Percentiles rank a stretch among this genome's conserved stretches.
These are phyloP conservation scores for Leccinum olivaceopallidum DNA, from an alignment of 768 basidiomycete genomes.

Conservation along the genomic window DNA sequence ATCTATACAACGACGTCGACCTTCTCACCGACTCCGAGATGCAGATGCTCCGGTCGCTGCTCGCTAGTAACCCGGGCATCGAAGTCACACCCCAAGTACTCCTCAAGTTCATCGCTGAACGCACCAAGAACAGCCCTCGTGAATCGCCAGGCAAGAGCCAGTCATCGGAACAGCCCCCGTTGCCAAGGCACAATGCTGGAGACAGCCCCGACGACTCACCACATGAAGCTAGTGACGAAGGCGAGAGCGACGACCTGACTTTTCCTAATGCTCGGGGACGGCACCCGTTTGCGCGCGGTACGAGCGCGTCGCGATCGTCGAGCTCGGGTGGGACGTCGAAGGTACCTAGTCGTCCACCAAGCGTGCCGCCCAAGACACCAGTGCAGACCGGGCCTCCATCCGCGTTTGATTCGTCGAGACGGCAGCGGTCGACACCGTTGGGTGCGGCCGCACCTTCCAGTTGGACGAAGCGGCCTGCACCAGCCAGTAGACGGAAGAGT, in stretches of 20 bases:
- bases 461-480: constrained; percentile 69
- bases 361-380: constrained; percentile 57
- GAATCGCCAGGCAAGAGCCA: constrained; percentile 27
- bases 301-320: constrained; percentile 49
- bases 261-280: constrained; percentile 43
- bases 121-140: constrained; percentile 43
- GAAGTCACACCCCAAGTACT: constrained; percentile 69
- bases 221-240: constrained; percentile 37
- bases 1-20: constrained; percentile 57
- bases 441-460: constrained; percentile 64
- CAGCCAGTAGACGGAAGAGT: constrained; percentile 69
- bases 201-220: constrained; percentile 35
- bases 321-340: constrained; percentile 53
- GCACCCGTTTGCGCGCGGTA: constrained; percentile 22
- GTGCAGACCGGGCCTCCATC: constrained; percentile 43
- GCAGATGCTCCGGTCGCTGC: constrained; percentile 54
- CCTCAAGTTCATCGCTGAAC: constrained; percentile 62
- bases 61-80: constrained; percentile 60
- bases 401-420: constrained; percentile 65
- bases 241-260: constrained; percentile 37
- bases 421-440: constrained; percentile 73
- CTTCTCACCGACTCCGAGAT: constrained; percentile 68
- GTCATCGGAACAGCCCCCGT: constrained; percentile 9
- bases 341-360: constrained; percentile 51
- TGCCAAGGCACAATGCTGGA: constrained; percentile 8